A percentile compares a stretch with the other conserved stretches of the same genome.
Evolutionary conservation across 129 eudicot species (phyloP).

Genomic region (Lonicera japonica): DNA sequence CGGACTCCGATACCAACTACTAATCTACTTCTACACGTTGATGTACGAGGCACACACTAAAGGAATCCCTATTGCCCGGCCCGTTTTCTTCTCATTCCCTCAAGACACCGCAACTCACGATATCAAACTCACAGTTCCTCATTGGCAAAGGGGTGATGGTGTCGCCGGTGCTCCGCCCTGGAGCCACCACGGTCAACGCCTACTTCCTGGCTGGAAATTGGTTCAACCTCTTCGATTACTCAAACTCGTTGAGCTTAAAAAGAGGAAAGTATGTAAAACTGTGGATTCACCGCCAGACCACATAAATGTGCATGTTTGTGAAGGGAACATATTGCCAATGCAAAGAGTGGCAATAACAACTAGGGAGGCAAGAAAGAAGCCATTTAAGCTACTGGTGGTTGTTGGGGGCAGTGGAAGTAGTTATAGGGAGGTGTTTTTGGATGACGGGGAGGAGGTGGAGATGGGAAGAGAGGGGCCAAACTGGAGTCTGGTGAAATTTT

Average conservation of each 20-base stretch:
- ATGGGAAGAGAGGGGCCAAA: slow-evolving; percentile 39
- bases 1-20: slow-evolving; percentile 64
- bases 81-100: slow-evolving; percentile 79
- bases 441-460: slow-evolving; percentile 60
- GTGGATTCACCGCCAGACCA: slow-evolving; percentile 62
- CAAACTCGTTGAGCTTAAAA: slow-evolving; percentile 28
- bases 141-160: slow-evolving; percentile 71
- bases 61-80: slow-evolving; percentile 81
- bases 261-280: slow-evolving; percentile 38
- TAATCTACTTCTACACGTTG: slow-evolving; percentile 73
- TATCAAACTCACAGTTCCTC: slow-evolving; percentile 65
- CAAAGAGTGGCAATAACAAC: slow-evolving; percentile 77
- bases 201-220: slow-evolving; percentile 86
- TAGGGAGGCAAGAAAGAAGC: slow-evolving; percentile 35
- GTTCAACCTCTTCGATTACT: slow-evolving; percentile 68
- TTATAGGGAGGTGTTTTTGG: slow-evolving; percentile 73
- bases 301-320: slow-evolving; percentile 69
- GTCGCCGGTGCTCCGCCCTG: slow-evolving; percentile 58
- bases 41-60: slow-evolving; percentile 62
- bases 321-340: slow-evolving; percentile 71
- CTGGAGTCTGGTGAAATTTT: slow-evolving; percentile 48
- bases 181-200: slow-evolving; percentile 44
- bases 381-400: slow-evolving; percentile 58
- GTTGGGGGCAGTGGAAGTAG: slow-evolving; percentile 36
- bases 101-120: slow-evolving; percentile 56